Base-by-base conservation (phyloP, 139 green algal genomes). In the Yamagishiella unicocca region DNA sequence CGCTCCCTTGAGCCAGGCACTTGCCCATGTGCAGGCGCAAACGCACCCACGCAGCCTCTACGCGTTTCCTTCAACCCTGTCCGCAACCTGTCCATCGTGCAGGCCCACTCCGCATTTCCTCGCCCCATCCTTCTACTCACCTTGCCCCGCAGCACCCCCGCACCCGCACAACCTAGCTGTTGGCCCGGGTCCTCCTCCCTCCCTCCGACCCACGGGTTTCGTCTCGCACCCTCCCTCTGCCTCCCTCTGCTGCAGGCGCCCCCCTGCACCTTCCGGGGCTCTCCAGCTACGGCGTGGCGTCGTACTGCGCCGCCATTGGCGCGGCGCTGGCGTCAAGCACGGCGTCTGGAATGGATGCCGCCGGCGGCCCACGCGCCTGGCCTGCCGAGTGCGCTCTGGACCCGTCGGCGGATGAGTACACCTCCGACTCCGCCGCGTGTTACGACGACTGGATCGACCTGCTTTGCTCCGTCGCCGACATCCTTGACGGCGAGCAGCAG, bases 401-500 rank as follows among this genome's bases (percentile, higher is more conserved):
- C n/a, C n/a, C n/a, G n/a, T n/a, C n/a, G n/a, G n/a, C 31, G 4
- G 25, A 67, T 1, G 9, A 25, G 46, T 17, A 31, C 29, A 31
- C n/a, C 12, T 46, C 14, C 33, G 21, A n/a, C 19, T 31, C 33
- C 27, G 35, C 31, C 70, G 25, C 21, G 5, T 66, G 55, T 24
- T 66, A 24, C 55, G 74, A 82, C 50, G 74, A 67, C 50, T 82
- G 74, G 74, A 82, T 82, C 29, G 45, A 82, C n/a, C n/a, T 82
- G 74, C 74, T 82, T 22, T 82, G 74, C 46, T 33, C 46, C 33
- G 74, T 82, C 1, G 74, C 74, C 9, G 74, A 82, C n/a, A 33
- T 82, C 46, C n/a, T 82, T 9, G 74, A 82, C 0, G 74, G 46
- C 25, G 31, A 74, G 6, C 29, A 12, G 62, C 17, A 12, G 61